Conservation (phyloP, 2,329 filamentous ascomycete species). For the Graphilbum sp. region DNA sequence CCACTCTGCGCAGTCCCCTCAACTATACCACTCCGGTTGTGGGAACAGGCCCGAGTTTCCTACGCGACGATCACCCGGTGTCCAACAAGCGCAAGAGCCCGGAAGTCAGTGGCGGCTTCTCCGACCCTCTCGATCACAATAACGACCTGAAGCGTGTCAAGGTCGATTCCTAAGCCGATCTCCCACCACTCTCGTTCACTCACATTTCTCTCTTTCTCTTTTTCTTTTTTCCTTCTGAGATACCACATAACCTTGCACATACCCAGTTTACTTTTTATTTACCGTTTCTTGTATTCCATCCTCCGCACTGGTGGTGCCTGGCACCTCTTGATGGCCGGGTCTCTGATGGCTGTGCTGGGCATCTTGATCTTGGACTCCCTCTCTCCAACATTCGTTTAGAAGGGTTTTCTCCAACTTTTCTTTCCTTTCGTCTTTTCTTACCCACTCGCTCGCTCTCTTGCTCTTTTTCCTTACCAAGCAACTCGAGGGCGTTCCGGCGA, state of each 20-base stretch:
- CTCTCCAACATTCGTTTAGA: neutral
- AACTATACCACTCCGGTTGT: conserved; percentile 77
- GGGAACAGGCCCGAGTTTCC: conserved; percentile 44
- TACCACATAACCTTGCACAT: neutral
- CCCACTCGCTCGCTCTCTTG: neutral
- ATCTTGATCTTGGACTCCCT: no score
- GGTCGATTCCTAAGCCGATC: conserved; percentile 24
- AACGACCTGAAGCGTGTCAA: conserved; percentile 37
- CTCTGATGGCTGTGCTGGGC: no score
- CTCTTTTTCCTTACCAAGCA: no score
- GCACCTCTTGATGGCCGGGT: no score
- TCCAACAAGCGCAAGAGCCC: conserved; percentile 39
- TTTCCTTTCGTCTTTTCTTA: neutral
- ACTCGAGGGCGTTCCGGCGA: no score
- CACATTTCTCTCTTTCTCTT: neutral
- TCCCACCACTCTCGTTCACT: neutral
- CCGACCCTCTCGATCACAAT: conserved; percentile 24
- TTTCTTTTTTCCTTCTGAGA: neutral
- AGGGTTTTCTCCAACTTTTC: neutral
- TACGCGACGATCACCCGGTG: conserved; percentile 34
- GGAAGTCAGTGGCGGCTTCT: conserved; percentile 25
- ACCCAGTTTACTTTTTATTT: neutral
- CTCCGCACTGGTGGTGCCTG: no score
- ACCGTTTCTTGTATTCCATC: neutral
- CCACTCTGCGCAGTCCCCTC: conserved; percentile 79